Evolutionary conservation across 2,329 filamentous ascomycete species (phyloP).

Genomic region (Trichoderma sp.): DNA sequence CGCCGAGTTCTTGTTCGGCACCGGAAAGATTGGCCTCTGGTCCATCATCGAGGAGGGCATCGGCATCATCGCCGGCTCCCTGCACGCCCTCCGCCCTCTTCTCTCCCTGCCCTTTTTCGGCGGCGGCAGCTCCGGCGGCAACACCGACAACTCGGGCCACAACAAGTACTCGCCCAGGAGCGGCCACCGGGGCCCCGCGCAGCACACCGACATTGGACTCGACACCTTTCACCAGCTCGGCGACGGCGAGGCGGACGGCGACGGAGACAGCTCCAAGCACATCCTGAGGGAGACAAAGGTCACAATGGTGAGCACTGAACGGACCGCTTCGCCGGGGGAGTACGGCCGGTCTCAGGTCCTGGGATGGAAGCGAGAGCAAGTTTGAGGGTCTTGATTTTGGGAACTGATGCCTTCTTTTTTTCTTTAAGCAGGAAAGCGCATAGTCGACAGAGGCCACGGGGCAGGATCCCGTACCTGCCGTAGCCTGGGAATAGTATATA

Average conservation of each 20-base stretch:
- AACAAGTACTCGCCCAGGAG: conserved; percentile 16
- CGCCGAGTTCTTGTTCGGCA: conserved; percentile 22
- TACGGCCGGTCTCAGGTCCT: conserved; percentile 10
- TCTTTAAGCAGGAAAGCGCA: too few relatives aligned
- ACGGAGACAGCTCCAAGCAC: conserved; percentile 22
- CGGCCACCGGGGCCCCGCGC: neutral
- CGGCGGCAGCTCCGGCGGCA: conserved; percentile 2
- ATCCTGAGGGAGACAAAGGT: conserved; percentile 19
- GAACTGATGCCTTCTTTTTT: neutral
- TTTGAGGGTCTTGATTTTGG: neutral
- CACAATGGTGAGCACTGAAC: conserved; percentile 11
- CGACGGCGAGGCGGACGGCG: conserved; percentile 4
- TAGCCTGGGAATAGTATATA: too few relatives aligned
- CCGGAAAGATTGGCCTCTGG: conserved; percentile 23
- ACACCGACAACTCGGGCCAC: neutral
- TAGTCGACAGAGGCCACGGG: too few relatives aligned
- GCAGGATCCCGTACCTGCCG: too few relatives aligned
- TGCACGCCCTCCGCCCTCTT: conserved; percentile 20
- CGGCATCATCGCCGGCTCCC: conserved; percentile 20
- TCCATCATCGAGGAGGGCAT: conserved; percentile 23
- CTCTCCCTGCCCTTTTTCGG: conserved; percentile 22
- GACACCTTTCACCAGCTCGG: conserved; percentile 20
- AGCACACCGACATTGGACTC: conserved; percentile 3
- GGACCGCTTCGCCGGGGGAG: conserved; percentile 10
- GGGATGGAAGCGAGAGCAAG: conserved; percentile 16